Evolutionary conservation across 768 basidiomycete genomes (phyloP).

Genomic region (Kwoniella bestiolae): DNA sequence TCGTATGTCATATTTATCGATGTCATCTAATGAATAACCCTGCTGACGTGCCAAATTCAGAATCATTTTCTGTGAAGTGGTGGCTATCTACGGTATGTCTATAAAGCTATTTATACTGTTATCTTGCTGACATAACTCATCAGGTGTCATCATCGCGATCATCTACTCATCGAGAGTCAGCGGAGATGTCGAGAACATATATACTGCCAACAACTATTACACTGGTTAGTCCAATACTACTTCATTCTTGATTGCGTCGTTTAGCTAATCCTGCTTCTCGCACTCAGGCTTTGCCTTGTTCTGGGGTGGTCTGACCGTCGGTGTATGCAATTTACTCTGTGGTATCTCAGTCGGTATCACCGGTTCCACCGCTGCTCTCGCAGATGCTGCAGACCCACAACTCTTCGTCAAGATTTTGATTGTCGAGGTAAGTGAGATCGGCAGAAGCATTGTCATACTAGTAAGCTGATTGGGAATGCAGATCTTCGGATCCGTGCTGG

Average conservation of each 20-base stretch:
- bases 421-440: constrained; percentile 84
- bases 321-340: constrained; percentile 90
- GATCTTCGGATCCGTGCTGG: constrained; percentile 68
- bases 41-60: constrained; percentile 59
- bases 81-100: constrained; percentile 81
- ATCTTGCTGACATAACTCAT: neutral
- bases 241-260: neutral
- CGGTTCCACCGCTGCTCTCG: constrained; percentile 90
- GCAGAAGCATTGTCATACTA: constrained; percentile 95
- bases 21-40: neutral
- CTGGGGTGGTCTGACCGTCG: constrained; percentile 95
- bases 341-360: constrained; percentile 93
- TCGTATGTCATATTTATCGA: constrained; percentile 66
- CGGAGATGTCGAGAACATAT: constrained; percentile 69
- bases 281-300: constrained; percentile 82
- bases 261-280: neutral
- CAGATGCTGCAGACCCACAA: constrained; percentile 92
- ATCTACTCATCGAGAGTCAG: constrained; percentile 85
- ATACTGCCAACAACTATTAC: constrained; percentile 87
- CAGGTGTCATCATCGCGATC: constrained; percentile 79
- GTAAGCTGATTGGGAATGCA: constrained; percentile 67
- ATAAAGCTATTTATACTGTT: too few relatives aligned
- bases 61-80: constrained; percentile 99
- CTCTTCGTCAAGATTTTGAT: constrained; percentile 96
- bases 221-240: constrained; percentile 65